A percentile compares a stretch with the other conserved stretches of the same genome.
phyloP scores from a whole-genome alignment of 2,329 filamentous ascomycete genomes.

The Apiospora aurea region DNA sequence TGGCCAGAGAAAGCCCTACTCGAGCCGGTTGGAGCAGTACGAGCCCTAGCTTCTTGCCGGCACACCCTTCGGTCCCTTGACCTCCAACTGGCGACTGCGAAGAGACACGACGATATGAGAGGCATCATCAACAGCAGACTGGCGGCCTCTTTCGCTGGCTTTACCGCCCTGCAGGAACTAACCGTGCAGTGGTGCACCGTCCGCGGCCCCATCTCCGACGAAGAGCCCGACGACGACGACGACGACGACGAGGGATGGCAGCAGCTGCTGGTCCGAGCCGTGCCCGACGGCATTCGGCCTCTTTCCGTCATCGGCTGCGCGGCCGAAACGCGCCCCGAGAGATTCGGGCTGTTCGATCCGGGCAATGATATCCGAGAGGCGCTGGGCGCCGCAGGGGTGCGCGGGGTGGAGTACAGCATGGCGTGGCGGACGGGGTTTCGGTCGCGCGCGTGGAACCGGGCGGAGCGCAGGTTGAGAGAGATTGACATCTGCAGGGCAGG shows the following conservation, averaged over 20 bases:
- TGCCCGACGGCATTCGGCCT: not conserved
- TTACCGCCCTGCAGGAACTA: slow-evolving; percentile 4
- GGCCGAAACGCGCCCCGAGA: not conserved
- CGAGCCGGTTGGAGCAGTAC: not conserved
- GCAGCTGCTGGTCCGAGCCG: not conserved
- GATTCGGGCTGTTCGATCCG: not conserved
- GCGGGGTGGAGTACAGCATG: slow-evolving; percentile 11
- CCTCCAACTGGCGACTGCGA: not conserved
- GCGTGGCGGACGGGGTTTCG: not conserved
- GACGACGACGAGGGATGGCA: not conserved
- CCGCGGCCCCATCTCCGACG: not conserved
- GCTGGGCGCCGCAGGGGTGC: slow-evolving; percentile 3
- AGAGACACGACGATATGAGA: too few relatives aligned
- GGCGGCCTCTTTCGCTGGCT: not conserved
- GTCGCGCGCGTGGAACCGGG: not conserved
- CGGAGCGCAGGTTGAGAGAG: not conserved
- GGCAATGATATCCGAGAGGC: not conserved
- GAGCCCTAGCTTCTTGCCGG: not conserved
- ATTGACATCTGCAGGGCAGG: not conserved
- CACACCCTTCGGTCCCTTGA: not conserved
- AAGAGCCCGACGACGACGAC: not conserved
- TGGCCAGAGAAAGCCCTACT: not conserved
- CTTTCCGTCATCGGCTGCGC: not conserved
- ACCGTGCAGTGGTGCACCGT: slow-evolving; percentile 1
- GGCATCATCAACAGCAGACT: not conserved